Evolutionary conservation across 257 asterid genomes (phyloP).

Genomic region (Primulina eburnea): DNA sequence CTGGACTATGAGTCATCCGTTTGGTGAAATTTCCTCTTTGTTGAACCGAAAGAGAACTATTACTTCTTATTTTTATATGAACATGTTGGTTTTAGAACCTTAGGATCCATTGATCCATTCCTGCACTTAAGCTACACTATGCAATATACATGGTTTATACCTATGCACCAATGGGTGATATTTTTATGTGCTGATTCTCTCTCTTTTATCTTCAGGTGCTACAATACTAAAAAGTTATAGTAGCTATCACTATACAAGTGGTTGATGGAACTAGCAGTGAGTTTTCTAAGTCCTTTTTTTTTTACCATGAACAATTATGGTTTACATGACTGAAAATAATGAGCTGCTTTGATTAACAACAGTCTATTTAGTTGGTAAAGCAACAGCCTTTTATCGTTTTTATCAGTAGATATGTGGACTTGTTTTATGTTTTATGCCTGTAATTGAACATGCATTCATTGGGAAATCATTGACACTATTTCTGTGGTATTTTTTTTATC

Average conservation of each 20-base stretch:
- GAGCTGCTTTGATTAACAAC: not conserved
- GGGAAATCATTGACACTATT: constrained; percentile 8
- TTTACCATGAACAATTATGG: not conserved
- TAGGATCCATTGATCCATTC: constrained; percentile 2
- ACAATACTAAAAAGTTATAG: constrained; percentile 27
- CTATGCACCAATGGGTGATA: not conserved
- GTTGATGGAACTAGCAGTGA: constrained; percentile 56
- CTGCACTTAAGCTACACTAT: constrained; percentile 2
- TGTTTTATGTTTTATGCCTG: not conserved
- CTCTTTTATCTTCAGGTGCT: constrained; percentile 34
- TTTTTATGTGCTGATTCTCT: constrained; percentile 10
- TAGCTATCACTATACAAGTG: constrained; percentile 18
- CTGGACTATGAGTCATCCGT: not conserved
- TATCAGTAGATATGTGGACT: not conserved
- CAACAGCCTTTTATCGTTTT: not conserved
- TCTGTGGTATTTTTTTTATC: constrained; percentile 15
- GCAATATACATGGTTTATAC: not conserved
- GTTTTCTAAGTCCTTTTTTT: constrained; percentile 34
- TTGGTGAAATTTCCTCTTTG: constrained; percentile 3
- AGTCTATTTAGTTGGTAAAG: not conserved
- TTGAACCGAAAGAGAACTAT: not conserved
- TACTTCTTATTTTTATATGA: constrained; percentile 1
- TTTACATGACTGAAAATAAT: not conserved
- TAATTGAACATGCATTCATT: not conserved
- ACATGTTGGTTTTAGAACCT: not conserved